These are phyloP conservation scores for Rhynchospora pubera DNA, from an alignment of 176 grass and related monocot species.

Conservation along the genomic window DNA sequence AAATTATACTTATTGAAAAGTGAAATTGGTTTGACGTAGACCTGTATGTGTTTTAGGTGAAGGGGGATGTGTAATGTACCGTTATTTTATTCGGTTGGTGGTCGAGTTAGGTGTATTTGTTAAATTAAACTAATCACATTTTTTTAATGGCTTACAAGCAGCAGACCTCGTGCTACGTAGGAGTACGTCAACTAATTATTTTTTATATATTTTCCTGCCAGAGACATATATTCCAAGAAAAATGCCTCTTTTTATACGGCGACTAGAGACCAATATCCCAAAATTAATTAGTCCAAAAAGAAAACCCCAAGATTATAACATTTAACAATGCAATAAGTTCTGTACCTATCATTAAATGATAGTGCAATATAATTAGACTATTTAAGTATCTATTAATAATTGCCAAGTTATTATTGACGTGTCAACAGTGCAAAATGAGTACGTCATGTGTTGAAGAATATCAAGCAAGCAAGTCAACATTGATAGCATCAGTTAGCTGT, in stretches of 20 bases:
- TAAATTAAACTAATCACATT: constrained; percentile 1
- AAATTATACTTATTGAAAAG: neutral
- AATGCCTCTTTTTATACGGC: neutral
- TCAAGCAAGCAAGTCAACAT: neutral
- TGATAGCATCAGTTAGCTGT: neutral
- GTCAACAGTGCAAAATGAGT: neutral
- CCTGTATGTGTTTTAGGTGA: constrained; percentile 6
- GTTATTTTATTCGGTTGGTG: constrained; percentile 13
- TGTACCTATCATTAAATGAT: constrained; percentile 12
- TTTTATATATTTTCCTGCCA: neutral
- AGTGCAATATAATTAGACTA: neutral
- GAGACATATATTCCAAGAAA: constrained; percentile 12
- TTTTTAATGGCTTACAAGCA: constrained; percentile 2
- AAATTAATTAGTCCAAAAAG: neutral
- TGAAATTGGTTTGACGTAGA: neutral
- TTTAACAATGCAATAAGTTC: neutral
- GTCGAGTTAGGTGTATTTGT: neutral
- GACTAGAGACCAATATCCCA: neutral
- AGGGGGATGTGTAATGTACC: neutral
- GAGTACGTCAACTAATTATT: neutral
- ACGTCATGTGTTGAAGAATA: neutral
- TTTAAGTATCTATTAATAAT: neutral
- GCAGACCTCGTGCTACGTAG: constrained; percentile 2
- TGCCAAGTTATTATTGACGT: neutral
- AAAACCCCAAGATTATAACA: neutral